Base-by-base conservation (phyloP, 2,329 filamentous ascomycete species). In the Sporothrix humicola region DNA sequence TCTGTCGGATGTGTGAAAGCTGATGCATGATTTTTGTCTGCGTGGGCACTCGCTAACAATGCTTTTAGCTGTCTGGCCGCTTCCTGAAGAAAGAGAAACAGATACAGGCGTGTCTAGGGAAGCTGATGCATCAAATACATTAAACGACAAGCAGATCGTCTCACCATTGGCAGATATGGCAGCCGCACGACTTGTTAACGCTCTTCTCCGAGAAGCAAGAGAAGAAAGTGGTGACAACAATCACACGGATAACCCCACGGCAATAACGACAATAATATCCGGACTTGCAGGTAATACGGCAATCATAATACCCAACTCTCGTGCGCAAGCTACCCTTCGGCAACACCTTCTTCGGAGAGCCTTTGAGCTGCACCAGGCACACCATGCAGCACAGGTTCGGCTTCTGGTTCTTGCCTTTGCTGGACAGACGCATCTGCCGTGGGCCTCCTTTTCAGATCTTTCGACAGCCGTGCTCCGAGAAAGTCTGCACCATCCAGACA, bases 321-420 rank as follows among this genome's bases (percentile, higher is more conserved):
- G 50, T 52, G 54, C 54, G 20, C 54, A 56, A 26, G 54, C 54
- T 23, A 23, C 54, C 7, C 54, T 56, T 56, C 54, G 54, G 20
- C 54, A 23, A 26, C n/a, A 56, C n/a, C 54, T 56, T 56, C 54
- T 56, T 56, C 54, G 54, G 54, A 23, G 20, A 56, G 54, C 54
- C 20, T 23, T 13, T 23, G 20, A 56, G 54, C 54, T 56, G 54
- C 54, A 56, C 5, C 54, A 23, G 54, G 20, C 54, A 1, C 54
- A 23, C 54, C 54, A 56, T 56, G 54, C 54, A 56, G 54, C 20
- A 56, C 54, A 56, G 17, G 50, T 52, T 52, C 50, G 17, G 7
- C 54, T 56, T 23, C 54, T 56, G 20, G 54, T 23, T 26, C 20
- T 56, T 23, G 20, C 54, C 4, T 56, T 56, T 10, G 54, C 54